Percentiles rank a stretch among this genome's conserved stretches.
These are phyloP conservation scores for Ophiostoma sp. DNA, from an alignment of 2,329 filamentous ascomycete species.

Conservation along the genomic window DNA sequence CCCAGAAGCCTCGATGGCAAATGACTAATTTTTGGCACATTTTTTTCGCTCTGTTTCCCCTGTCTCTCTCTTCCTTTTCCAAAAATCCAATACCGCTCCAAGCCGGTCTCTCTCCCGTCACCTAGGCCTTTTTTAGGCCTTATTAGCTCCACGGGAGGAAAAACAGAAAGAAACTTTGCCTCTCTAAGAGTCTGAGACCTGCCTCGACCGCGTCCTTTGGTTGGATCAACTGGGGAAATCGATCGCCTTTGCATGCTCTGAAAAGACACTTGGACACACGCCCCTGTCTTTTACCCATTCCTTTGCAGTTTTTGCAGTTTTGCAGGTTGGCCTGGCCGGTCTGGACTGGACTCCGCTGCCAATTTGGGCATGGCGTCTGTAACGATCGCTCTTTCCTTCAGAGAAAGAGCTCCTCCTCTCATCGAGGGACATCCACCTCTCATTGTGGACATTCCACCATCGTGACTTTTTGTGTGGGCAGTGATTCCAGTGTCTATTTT, in stretches of 20 bases:
- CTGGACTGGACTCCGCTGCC: slow-evolving; percentile 9
- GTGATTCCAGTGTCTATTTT: background rate
- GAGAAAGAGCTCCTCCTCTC: too few relatives aligned
- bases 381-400: background rate
- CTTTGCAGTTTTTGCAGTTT: background rate
- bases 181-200: background rate
- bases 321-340: background rate
- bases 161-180: background rate
- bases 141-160: background rate
- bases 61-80: background rate
- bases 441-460: background rate
- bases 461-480: background rate
- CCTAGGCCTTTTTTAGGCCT: background rate
- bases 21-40: background rate
- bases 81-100: slow-evolving; percentile 9
- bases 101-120: slow-evolving; percentile 9
- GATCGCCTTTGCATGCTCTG: background rate
- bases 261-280: background rate
- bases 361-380: background rate
- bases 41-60: background rate
- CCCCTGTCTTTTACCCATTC: background rate
- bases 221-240: slow-evolving; percentile 4
- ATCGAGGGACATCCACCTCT: background rate
- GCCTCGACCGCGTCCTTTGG: background rate
- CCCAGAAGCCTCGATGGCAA: background rate